Base-by-base conservation (phyloP, 2,329 filamentous ascomycete species). In the Lizonia empirigonia region DNA sequence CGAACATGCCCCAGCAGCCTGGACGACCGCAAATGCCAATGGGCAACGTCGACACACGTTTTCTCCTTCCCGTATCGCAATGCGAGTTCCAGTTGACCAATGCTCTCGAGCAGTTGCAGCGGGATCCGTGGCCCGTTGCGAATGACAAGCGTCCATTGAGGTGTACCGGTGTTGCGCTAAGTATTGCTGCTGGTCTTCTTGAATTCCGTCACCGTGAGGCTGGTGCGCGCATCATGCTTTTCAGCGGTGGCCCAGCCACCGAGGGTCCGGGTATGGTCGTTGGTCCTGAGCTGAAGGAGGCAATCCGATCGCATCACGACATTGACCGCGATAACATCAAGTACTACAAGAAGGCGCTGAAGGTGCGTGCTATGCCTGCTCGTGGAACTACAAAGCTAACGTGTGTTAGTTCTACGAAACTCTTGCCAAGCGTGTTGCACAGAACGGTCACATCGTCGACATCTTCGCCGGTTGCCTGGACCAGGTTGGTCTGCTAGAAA, bases 261-360 rank as follows among this genome's bases (percentile, higher is more conserved):
- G 94, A 99, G 75, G 94, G 94, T 1, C 94, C 94, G 9, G 94
- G 94, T 55, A 91, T 96, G 84, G 94, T 99, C 24, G 94, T 99
- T 70, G 92, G 92, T 2, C 90, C 94, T 19, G 94, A 99, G 76
- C 80, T 99, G 60, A 89, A 93, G 73, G 94, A 99, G 73, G 91
- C 95, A 8, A 97, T 99, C 60, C 88, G 94, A 69, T 97, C 93
- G 33, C 94, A 99, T 77, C 94, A 99, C 76, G 94, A 99, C 68
- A 99, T 99, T 74, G 94, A 99, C 72, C 86, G 92, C 50, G 94
- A 99, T 75, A 97, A 97, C 73, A 96, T 96, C 78, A 99, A 99
- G 76, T 97, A 97, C 77, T 97, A 96, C 79, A 99, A 99, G 82
- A 99, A 99, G 78, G 94, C 94, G 18, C 77, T 97, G 41, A 99